These are phyloP conservation scores for Xerocomus spinulosus DNA, from an alignment of 768 basidiomycete genomes.

Conservation along the genomic window DNA sequence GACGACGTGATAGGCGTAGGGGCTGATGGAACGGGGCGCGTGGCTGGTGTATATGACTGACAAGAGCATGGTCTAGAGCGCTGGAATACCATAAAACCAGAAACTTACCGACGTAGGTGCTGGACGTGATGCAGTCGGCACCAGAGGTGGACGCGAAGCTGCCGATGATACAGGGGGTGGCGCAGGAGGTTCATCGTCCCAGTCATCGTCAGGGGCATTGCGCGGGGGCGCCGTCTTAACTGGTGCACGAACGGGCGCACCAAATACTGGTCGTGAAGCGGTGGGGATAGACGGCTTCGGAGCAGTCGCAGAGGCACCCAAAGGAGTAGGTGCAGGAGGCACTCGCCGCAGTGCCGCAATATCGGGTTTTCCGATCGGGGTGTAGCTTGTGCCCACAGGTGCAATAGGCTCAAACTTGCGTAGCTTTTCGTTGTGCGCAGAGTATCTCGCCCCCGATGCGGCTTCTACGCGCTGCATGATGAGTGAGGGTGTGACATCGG, in stretches of 20 bases:
- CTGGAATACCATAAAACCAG: neutral
- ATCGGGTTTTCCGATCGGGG: conserved; percentile 69
- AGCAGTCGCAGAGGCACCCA: neutral
- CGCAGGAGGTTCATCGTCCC: conserved; percentile 50
- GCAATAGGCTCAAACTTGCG: conserved; percentile 75
- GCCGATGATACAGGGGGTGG: conserved; percentile 42
- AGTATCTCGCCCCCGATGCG: conserved; percentile 88
- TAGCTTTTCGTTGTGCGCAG: conserved; percentile 71
- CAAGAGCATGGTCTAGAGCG: neutral
- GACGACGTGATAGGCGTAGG: conserved; percentile 42
- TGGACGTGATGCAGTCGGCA: conserved; percentile 42
- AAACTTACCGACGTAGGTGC: conserved; percentile 35
- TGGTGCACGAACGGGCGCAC: conserved; percentile 40
- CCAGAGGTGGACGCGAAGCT: conserved; percentile 44
- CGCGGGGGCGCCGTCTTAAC: conserved; percentile 36
- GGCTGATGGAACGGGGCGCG: conserved; percentile 28
- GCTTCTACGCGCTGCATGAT: conserved; percentile 88
- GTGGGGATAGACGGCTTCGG: conserved; percentile 35
- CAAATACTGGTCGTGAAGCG: conserved; percentile 46
- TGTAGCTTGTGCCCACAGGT: conserved; percentile 74
- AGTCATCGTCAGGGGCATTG: conserved; percentile 51
- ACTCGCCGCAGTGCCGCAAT: conserved; percentile 55
- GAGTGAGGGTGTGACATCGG: conserved; percentile 71
- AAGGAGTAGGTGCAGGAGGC: conserved; percentile 29
- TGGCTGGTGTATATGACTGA: conserved; percentile 22